phyloP scores from a whole-genome alignment of 257 asterid genomes.

The Linderniella brevidens region DNA sequence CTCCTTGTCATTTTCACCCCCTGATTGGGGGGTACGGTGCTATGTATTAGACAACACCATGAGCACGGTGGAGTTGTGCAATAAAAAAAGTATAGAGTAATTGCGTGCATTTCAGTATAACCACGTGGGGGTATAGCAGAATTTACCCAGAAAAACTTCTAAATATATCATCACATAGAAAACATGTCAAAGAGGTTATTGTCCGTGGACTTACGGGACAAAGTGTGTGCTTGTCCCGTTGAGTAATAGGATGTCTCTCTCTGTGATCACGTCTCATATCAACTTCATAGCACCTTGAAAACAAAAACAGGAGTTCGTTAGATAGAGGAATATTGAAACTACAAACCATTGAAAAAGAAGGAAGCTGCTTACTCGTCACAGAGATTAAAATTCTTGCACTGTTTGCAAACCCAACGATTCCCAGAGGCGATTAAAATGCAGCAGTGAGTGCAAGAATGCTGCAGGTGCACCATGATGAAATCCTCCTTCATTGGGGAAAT shows the following conservation, averaged over 20 bases:
- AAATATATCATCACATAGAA: too few relatives aligned
- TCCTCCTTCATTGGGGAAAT: slow-evolving; percentile 96
- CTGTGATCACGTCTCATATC: slow-evolving; percentile 71
- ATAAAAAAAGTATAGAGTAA: too few relatives aligned
- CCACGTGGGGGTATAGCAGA: too few relatives aligned
- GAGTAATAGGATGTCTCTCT: slow-evolving; percentile 84
- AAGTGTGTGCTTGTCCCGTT: slow-evolving; percentile 66
- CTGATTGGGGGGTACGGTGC: too few relatives aligned
- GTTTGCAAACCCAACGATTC: slow-evolving; percentile 72
- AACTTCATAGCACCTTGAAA: slow-evolving; percentile 73
- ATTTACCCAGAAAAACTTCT: too few relatives aligned
- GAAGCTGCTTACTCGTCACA: slow-evolving; percentile 49
- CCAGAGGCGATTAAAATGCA: slow-evolving; percentile 82
- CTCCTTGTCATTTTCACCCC: too few relatives aligned
- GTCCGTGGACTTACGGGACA: slow-evolving; percentile 43
- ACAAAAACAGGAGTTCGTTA: slow-evolving; percentile 2
- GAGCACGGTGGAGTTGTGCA: too few relatives aligned
- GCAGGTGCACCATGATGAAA: slow-evolving; percentile 96
- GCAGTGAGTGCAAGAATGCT: slow-evolving; percentile 79
- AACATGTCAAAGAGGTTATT: neutral
- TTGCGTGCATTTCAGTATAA: too few relatives aligned
- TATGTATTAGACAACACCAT: too few relatives aligned
- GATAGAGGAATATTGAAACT: neutral
- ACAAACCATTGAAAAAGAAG: neutral
- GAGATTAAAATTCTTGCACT: slow-evolving; percentile 73